Conservation (phyloP, 2,329 filamentous ascomycete genomes). For the Teratosphaeria zuluensis region DNA sequence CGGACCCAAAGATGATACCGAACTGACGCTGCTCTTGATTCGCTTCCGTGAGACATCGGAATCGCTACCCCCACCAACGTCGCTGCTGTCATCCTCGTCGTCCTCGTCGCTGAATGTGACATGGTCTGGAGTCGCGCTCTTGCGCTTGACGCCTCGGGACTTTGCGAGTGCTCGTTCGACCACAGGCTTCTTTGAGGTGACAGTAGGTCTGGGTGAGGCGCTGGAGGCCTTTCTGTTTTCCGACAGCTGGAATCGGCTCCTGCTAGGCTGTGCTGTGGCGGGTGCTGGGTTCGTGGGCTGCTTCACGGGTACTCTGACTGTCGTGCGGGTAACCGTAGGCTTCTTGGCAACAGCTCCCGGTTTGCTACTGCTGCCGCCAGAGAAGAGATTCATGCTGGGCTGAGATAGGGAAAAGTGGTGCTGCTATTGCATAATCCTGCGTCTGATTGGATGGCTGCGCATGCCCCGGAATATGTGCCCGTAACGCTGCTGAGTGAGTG, state of each 20-base stretch:
- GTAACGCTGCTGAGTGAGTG: background rate
- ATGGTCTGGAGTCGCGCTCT: constrained; percentile 26
- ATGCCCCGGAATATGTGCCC: background rate
- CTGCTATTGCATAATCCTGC: background rate
- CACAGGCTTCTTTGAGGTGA: background rate
- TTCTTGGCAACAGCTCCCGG: constrained; percentile 9
- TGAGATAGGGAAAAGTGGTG: background rate
- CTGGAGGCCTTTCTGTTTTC: background rate
- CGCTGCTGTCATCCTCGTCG: constrained; percentile 21
- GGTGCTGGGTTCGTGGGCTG: constrained; percentile 6
- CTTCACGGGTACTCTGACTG: constrained; percentile 15
- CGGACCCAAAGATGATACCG: constrained; percentile 11
- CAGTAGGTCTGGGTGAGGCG: background rate
- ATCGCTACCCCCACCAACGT: constrained; percentile 22
- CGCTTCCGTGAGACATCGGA: constrained; percentile 27
- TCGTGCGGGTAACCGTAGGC: constrained; percentile 15
- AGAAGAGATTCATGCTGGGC: constrained; percentile 18
- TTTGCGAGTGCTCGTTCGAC: constrained; percentile 1
- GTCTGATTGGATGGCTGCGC: background rate
- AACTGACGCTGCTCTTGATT: constrained; percentile 27
- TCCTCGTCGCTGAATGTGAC: constrained; percentile 23
- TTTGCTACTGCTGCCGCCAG: constrained; percentile 4
- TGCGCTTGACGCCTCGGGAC: constrained; percentile 23
- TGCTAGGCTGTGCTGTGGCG: constrained; percentile 5
- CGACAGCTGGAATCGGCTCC: constrained; percentile 18